phyloP scores from a whole-genome alignment of 1,284 basidiomycete genomes.

The Malassezia dermatis region DNA sequence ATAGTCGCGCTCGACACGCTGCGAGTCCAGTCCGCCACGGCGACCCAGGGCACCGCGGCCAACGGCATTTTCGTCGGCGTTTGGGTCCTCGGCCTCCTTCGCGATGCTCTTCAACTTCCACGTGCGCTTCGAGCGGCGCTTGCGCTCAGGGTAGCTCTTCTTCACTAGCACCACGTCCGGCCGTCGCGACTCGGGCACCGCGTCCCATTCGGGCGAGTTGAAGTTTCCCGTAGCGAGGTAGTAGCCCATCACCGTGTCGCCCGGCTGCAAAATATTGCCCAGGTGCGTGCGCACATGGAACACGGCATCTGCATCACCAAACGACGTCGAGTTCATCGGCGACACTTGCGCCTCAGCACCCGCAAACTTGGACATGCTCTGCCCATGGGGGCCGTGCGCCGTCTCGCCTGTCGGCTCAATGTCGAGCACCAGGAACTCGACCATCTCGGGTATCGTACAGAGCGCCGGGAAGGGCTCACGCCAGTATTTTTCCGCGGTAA shows the following conservation, averaged over 20 bases:
- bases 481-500: constrained; percentile 78
- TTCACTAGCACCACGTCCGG: constrained; percentile 88
- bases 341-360: constrained; percentile 85
- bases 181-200: constrained; percentile 58
- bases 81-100: constrained; percentile 66
- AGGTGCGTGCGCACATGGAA: constrained; percentile 94
- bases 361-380: constrained; percentile 22
- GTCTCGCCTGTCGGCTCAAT: constrained; percentile 58
- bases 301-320: constrained; percentile 59
- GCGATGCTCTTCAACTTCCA: constrained; percentile 91
- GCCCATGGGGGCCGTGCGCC: constrained; percentile 30
- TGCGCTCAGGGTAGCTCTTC: constrained; percentile 86
- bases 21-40: constrained; percentile 78
- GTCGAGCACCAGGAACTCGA: constrained; percentile 91
- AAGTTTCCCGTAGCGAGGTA: constrained; percentile 79
- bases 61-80: constrained; percentile 29
- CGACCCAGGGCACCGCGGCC: constrained; percentile 77
- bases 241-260: constrained; percentile 85
- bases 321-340: constrained; percentile 62
- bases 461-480: constrained; percentile 74
- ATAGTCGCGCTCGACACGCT: constrained; percentile 91
- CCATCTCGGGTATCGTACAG: constrained; percentile 69
- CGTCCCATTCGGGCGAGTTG: constrained; percentile 76
- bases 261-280: constrained; percentile 85
- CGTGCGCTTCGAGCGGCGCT: constrained; percentile 75